A percentile compares a stretch with the other conserved stretches of the same genome.
phyloP scores from a whole-genome alignment of 306 rosid species.

The Prunus dulcis region DNA sequence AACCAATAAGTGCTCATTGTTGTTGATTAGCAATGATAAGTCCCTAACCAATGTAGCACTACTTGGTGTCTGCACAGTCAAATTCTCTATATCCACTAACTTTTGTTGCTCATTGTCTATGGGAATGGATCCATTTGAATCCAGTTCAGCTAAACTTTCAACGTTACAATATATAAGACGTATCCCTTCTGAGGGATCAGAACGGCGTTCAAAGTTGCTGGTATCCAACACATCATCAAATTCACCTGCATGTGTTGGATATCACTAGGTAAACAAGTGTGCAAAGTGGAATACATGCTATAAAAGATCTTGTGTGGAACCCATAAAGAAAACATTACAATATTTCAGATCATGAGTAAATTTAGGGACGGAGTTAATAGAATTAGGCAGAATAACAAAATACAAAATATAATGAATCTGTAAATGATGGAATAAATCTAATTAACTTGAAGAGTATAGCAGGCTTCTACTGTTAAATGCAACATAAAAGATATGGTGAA shows the following conservation, averaged over 20 bases:
- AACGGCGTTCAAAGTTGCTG: constrained; percentile 40
- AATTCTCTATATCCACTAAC: constrained; percentile 64
- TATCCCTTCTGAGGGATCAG: constrained; percentile 60
- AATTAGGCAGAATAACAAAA: not conserved
- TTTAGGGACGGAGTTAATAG: not conserved
- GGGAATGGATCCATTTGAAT: constrained; percentile 69
- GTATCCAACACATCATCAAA: constrained; percentile 82
- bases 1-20: constrained; percentile 75
- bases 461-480: not conserved
- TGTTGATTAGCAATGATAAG: constrained; percentile 57
- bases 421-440: not conserved
- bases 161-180: constrained; percentile 42
- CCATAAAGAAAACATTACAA: not conserved
- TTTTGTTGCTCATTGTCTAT: constrained; percentile 38
- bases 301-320: not conserved
- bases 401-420: not conserved
- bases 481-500: not conserved
- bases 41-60: constrained; percentile 60
- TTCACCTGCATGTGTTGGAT: constrained; percentile 62
- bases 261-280: not conserved
- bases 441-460: not conserved
- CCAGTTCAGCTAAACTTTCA: constrained; percentile 39
- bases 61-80: constrained; percentile 77
- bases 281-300: not conserved
- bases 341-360: not conserved